Percentiles rank a stretch among this genome's conserved stretches.
phyloP scores from a whole-genome alignment of 768 basidiomycete species.

The Hirschioporus abietinus region DNA sequence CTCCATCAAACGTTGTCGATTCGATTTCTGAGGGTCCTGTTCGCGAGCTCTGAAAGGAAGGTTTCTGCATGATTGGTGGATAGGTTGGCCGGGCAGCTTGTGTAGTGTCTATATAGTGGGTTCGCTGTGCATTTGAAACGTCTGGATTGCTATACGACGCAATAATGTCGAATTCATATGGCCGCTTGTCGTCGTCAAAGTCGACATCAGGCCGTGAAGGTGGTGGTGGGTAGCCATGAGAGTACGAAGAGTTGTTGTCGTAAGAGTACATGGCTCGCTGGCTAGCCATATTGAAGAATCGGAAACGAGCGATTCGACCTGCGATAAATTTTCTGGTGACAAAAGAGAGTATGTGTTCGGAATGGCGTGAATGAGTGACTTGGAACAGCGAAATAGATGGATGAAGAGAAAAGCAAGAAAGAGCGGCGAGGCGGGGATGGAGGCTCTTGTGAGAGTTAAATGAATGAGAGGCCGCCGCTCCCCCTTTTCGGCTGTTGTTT shows the following conservation, averaged over 20 bases:
- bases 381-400: neutral
- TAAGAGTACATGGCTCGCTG: neutral
- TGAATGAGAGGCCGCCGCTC: neutral
- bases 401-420: neutral
- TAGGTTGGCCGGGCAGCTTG: neutral
- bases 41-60: neutral
- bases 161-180: constrained; percentile 1
- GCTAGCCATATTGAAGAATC: neutral
- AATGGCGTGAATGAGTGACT: neutral
- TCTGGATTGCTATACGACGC: neutral
- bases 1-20: neutral
- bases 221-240: neutral
- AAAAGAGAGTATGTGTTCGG: neutral
- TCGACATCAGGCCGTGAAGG: neutral
- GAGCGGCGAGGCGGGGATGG: neutral
- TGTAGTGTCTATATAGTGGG: neutral
- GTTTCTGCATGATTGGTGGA: neutral
- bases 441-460: neutral
- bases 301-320: neutral
- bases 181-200: neutral
- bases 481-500: neutral
- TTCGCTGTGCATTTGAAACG: neutral
- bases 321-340: neutral
- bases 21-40: neutral
- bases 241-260: neutral